A percentile compares a stretch with the other conserved stretches of the same genome.
Evolutionary conservation across 305 asterid genomes (phyloP).

Genomic region (Fraxinus albicans): DNA sequence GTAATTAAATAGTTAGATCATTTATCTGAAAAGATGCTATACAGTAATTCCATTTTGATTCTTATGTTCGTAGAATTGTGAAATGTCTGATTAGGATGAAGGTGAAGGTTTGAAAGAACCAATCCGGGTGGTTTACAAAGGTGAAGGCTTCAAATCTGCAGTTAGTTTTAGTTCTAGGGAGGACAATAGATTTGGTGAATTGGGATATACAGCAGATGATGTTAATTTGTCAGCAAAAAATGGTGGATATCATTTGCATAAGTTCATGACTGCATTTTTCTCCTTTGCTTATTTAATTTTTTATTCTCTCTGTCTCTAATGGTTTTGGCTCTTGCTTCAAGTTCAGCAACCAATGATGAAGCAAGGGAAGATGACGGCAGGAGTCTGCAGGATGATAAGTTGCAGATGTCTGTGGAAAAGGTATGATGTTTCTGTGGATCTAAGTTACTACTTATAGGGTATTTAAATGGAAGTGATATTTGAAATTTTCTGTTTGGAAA

Average conservation of each 20-base stretch:
- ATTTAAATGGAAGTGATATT: not conserved
- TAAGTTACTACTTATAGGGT: not conserved
- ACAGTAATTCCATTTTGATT: not conserved
- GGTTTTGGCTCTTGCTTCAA: conserved; percentile 23
- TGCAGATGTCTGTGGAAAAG: conserved; percentile 32
- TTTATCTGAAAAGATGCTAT: not conserved
- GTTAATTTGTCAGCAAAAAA: conserved; percentile 25
- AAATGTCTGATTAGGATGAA: conserved; percentile 53
- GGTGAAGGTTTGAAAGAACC: conserved; percentile 64
- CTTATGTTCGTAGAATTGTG: not conserved
- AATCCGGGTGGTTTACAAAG: conserved; percentile 61
- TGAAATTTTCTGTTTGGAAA: not conserved
- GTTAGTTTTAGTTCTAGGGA: conserved; percentile 35
- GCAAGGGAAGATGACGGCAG: conserved; percentile 25
- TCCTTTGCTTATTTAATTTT: not conserved
- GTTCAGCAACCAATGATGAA: conserved; percentile 40
- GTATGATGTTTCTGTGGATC: conserved; percentile 26
- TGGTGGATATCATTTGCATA: conserved; percentile 40
- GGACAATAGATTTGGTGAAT: conserved; percentile 36
- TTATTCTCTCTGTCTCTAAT: conserved; percentile 7
- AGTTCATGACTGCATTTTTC: not conserved
- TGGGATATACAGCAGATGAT: conserved; percentile 29
- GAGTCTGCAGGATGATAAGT: conserved; percentile 27
- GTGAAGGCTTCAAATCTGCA: conserved; percentile 43
- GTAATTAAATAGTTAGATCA: conserved; percentile 34